Evolutionary conservation across 345 rosid genomes (phyloP).

Genomic region (Eucalyptus pauciflora): DNA sequence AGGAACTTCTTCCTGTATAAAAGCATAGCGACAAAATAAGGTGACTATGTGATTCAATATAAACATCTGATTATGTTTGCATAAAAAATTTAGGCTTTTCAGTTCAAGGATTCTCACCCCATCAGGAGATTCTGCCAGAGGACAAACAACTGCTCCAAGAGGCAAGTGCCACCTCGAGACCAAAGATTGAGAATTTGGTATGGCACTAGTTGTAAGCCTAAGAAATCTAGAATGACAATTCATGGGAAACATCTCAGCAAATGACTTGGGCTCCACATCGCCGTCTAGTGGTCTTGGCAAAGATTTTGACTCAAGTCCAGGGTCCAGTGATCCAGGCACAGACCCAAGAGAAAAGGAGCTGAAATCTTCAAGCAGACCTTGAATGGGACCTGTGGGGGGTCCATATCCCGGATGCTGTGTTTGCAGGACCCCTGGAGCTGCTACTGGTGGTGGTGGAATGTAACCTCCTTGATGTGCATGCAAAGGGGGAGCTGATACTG

Average conservation of each 20-base stretch:
- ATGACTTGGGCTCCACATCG: conserved; percentile 71
- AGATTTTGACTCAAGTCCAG: conserved; percentile 65
- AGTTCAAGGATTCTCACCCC: conserved; percentile 51
- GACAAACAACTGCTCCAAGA: conserved; percentile 97
- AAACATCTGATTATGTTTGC: not conserved
- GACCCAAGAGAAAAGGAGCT: conserved; percentile 65
- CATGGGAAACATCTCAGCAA: conserved; percentile 52
- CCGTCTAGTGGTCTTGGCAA: conserved; percentile 96
- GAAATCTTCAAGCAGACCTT: conserved; percentile 83
- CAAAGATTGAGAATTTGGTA: conserved; percentile 88
- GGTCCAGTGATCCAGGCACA: conserved; percentile 71
- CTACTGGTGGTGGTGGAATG: conserved; percentile 24
- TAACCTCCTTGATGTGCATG: conserved; percentile 45
- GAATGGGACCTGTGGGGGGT: conserved; percentile 60
- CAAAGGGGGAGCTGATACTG: conserved; percentile 31
- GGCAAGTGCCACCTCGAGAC: conserved; percentile 98
- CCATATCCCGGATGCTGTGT: conserved; percentile 41
- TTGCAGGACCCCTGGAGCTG: conserved; percentile 33
- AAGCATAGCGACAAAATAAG: not conserved
- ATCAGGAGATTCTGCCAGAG: conserved; percentile 91
- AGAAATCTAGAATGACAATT: conserved; percentile 82
- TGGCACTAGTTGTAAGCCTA: conserved; percentile 77
- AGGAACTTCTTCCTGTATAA: conserved; percentile 86
- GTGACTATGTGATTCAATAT: not conserved
- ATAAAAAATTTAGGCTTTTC: not conserved